Conservation (phyloP, 2,329 filamentous ascomycete species). For the Pseudogymnoascus sp. region DNA sequence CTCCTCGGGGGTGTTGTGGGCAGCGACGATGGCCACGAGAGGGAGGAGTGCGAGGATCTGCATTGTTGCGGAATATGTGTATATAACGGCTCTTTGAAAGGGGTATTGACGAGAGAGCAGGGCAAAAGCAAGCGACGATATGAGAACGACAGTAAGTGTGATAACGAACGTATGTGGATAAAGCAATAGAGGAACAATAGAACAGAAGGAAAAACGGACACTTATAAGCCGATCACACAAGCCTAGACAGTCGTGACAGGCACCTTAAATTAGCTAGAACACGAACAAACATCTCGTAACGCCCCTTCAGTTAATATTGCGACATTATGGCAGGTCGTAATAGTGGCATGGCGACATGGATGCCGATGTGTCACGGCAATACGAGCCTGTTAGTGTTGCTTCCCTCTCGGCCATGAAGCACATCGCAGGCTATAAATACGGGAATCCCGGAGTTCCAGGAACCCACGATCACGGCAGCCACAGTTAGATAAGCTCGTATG, state of each 20-base stretch:
- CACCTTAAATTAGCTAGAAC: background rate
- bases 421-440: background rate
- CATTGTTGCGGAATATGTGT: background rate
- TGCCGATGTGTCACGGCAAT: background rate
- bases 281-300: background rate
- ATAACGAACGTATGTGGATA: background rate
- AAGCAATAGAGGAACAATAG: background rate
- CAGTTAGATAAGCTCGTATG: background rate
- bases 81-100: background rate
- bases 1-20: background rate
- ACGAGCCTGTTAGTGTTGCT: background rate
- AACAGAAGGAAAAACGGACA: background rate
- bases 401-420: background rate
- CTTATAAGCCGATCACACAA: background rate
- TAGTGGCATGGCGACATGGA: background rate
- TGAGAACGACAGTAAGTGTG: background rate
- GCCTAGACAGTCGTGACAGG: background rate
- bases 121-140: background rate
- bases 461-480: background rate
- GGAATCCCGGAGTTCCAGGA: background rate
- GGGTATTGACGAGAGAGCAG: background rate
- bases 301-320: conserved; percentile 5
- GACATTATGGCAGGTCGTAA: background rate
- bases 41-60: background rate
- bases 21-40: background rate